Evolutionary conservation across 2,329 filamentous ascomycete genomes (phyloP), one percentile per base, ranked within the genome.

Genomic region (Aspergillus novoparasiticus): DNA sequence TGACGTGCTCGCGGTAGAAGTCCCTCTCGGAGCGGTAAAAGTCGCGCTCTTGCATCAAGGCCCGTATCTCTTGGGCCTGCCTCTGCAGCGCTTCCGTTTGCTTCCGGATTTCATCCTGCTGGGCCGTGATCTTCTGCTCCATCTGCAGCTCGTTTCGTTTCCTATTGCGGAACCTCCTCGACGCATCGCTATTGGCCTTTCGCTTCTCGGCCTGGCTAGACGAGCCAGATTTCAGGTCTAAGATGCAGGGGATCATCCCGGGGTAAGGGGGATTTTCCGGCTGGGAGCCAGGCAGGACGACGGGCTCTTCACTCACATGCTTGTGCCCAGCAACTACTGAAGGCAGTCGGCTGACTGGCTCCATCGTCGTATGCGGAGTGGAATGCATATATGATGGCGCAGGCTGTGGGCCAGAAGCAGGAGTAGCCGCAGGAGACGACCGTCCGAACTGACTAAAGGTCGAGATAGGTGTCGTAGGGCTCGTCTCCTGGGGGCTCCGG

Each of bases 141-240:
- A 80, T 73, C 62, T 78, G 77, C 64, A 75, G 67, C 59, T 80
- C 78, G 26, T 76, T 78, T 48, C 78, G 74, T 62, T 80, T 80
- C 32, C 78, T 74, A 48, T 80, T 76, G 41, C 79, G 76, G 63
- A 80, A 80, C 26, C 79, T 68, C 54, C 77, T 71, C 2, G 78
- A 80, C 2, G 79, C 79, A 58, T 77, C 74, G 57, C 79, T 80
- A 68, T 81, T 81, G 3, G 78, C 78, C 64, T 76, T 77, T 10
- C 79, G 74, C 64, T 80, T 80, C 63, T 79, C 77, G 1, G 77
- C 76, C 61, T 80, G 78, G 54, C 72, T 78, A 28, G 73, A 72
- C 1, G 79, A 80, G 6, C 78, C 79, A 3, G 79, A 79, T 53
- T 80, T 79, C 43, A 76, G 61, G 58, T 81, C 79, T 54, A 80